These are phyloP conservation scores for Chlorella sp. DNA, from an alignment of 139 green algal genomes.

Conservation along the genomic window DNA sequence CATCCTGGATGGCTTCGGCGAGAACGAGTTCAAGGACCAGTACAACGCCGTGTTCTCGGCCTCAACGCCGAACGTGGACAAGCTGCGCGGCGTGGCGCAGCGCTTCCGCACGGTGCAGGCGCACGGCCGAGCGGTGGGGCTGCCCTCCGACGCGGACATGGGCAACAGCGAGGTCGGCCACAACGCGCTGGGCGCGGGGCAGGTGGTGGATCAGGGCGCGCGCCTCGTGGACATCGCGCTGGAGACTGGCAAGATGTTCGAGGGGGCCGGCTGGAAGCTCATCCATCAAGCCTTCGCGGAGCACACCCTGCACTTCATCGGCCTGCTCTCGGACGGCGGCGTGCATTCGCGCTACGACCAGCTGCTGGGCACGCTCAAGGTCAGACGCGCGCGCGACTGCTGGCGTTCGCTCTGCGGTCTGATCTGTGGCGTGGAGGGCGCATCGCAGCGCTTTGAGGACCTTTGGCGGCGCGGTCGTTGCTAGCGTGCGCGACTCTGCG, in stretches of 20 bases:
- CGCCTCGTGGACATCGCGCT: conserved; percentile 88
- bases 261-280: conserved; percentile 75
- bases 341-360: conserved; percentile 91
- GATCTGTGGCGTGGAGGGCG: too few species aligned
- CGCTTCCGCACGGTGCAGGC: conserved; percentile 62
- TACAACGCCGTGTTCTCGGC: conserved; percentile 77
- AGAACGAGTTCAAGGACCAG: conserved; percentile 69
- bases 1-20: conserved; percentile 76
- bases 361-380: conserved; percentile 43
- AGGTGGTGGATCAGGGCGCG: conserved; percentile 90
- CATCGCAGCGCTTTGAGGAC: too few species aligned
- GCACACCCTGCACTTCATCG: conserved; percentile 94
- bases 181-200: conserved; percentile 91
- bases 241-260: conserved; percentile 70
- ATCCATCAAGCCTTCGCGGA: conserved; percentile 63
- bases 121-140: conserved; percentile 87
- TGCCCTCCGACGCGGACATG: conserved; percentile 92
- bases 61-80: conserved; percentile 68
- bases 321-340: conserved; percentile 88
- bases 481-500: too few species aligned
- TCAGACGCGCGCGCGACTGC: too few species aligned
- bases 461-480: not conserved
- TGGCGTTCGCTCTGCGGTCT: too few species aligned
- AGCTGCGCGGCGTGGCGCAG: conserved; percentile 42
- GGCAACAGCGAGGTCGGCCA: conserved; percentile 88